Evolutionary conservation across 192 early-diverging fungal genomes (phyloP), one percentile per base, ranked within the genome.

Genomic region (Linnemannia elongata): DNA sequence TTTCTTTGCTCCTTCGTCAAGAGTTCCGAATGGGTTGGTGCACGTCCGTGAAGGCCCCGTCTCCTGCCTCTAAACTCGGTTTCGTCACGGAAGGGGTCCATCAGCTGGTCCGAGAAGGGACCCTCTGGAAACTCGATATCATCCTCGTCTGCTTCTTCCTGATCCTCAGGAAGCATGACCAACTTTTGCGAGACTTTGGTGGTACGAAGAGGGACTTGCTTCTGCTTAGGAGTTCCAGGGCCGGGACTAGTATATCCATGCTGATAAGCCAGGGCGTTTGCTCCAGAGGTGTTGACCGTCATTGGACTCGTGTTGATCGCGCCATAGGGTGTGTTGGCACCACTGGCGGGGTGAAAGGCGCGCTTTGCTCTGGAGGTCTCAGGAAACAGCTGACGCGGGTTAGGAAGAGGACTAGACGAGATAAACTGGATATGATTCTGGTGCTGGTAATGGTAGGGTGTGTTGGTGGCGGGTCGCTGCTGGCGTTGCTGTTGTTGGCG

Each of bases 101-200:
- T n/a, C 18, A 73, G 68, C 12, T 52, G 63, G 44, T 83, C 85
- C 12, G 63, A 55, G 69, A 71, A 81, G n/a, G 47, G 17, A 4
- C 72, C 38, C 1, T 83, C 82, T n/a, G 52, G 36, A 30, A 70
- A 12, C 0, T 82, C 88, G 4, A 75, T 77, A 38, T 82, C 80
- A 41, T 88, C 85, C 24, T 86, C 76, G 6, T 82, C 78, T 10
- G 72, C 66, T 24, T 76, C 69, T 30, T 88, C 83, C 42, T 75
- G 81, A 47, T 88, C 85, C 72, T 89, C 88, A 17, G 97, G 97
- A 39, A 98, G 91, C 38, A 98, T 89, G 10, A 96, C 95, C 15
- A 98, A 90, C 90, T 97, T 98, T 87, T 97, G 96, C 15, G 96
- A 96, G 38, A 94, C 93, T 82, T 98, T 98, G 68, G 96, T 96